Evolutionary conservation across 1,284 basidiomycete species (phyloP).

Genomic region (Leccinum pallidistipes): DNA sequence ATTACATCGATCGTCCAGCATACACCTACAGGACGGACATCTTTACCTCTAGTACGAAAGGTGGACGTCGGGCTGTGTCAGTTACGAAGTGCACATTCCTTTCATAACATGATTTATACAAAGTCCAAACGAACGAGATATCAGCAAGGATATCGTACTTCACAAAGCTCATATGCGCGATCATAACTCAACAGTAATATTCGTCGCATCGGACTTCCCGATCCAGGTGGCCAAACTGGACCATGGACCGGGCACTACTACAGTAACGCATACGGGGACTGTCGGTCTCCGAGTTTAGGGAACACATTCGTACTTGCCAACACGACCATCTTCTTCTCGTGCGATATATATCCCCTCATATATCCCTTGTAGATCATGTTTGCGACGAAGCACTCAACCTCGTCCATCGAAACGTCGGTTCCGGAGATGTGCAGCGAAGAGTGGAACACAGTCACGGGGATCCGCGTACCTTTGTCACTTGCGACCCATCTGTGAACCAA

Average conservation of each 20-base stretch:
- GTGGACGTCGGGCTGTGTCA: too few species aligned
- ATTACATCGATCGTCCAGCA: too few species aligned
- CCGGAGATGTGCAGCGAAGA: neutral
- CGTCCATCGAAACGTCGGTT: neutral
- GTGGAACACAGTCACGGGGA: neutral
- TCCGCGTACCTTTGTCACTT: neutral
- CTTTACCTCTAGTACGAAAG: too few species aligned
- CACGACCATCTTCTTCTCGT: neutral
- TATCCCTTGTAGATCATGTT: neutral
- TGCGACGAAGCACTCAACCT: neutral
- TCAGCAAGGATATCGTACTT: too few species aligned
- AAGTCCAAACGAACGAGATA: too few species aligned
- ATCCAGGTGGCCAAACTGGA: too few species aligned
- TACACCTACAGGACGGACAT: too few species aligned
- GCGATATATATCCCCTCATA: neutral
- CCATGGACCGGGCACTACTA: neutral
- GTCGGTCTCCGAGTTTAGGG: neutral
- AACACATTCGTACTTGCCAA: neutral
- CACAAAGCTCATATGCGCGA: too few species aligned
- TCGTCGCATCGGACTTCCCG: too few species aligned
- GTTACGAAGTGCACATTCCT: too few species aligned
- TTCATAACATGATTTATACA: too few species aligned
- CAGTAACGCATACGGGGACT: neutral
- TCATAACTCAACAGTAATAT: too few species aligned
- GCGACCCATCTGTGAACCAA: neutral